Evolutionary conservation across 257 asterid species (phyloP).

Genomic region (Lithospermum erythrorhizon): DNA sequence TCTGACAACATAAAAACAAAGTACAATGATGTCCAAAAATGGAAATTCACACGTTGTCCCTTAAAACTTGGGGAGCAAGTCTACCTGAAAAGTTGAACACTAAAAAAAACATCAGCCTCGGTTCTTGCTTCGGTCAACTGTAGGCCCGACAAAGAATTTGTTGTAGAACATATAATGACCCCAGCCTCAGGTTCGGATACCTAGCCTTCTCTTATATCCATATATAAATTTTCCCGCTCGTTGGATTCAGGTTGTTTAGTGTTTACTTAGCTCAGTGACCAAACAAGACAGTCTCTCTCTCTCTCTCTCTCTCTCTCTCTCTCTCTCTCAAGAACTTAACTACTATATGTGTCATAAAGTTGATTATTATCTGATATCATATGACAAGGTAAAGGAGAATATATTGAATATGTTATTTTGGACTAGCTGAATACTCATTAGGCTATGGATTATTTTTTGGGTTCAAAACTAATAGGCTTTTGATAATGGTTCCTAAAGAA

Average conservation of each 20-base stretch:
- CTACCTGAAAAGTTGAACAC: no score
- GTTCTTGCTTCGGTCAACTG: slow-evolving; percentile 47
- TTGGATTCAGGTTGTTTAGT: slow-evolving; percentile 12
- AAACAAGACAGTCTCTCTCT: slow-evolving; percentile 14
- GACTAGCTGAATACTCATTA: no score
- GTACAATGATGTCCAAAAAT: not conserved
- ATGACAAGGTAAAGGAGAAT: not conserved
- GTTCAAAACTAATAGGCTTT: no score
- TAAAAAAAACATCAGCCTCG: slow-evolving; percentile 27
- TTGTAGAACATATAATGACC: slow-evolving; percentile 1
- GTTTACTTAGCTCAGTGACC: slow-evolving; percentile 57
- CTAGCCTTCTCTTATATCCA: slow-evolving; percentile 16
- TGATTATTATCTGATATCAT: no score
- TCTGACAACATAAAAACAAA: no score
- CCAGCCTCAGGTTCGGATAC: slow-evolving; percentile 25
- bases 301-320: no score
- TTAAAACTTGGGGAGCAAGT: no score
- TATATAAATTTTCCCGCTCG: slow-evolving; percentile 63
- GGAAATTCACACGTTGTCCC: no score
- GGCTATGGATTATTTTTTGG: no score
- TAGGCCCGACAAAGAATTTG: slow-evolving; percentile 12
- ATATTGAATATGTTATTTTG: no score
- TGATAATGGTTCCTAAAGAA: no score
- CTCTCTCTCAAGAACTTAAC: not conserved
- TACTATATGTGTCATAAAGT: no score